Conservation (phyloP, 1,139 yeast species). For the Keqinozyma sinolaborantium region DNA sequence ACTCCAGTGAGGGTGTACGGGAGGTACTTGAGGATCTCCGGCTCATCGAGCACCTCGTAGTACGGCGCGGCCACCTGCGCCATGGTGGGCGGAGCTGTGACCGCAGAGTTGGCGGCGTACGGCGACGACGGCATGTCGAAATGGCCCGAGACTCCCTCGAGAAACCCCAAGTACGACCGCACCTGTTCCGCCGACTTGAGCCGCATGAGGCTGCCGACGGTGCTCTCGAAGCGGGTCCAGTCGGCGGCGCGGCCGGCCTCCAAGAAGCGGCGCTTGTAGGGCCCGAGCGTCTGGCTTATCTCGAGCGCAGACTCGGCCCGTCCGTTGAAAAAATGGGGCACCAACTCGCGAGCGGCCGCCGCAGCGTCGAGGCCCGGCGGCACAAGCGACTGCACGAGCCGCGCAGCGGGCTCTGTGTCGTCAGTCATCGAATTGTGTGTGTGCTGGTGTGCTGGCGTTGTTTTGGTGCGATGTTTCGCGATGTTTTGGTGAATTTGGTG, state of each 20-base stretch:
- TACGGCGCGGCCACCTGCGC: slow-evolving; percentile 25
- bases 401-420: no score
- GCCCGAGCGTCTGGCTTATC: slow-evolving; percentile 16
- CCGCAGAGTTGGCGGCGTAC: slow-evolving; percentile 4
- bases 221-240: slow-evolving; percentile 31
- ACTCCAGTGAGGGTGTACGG: slow-evolving; percentile 72
- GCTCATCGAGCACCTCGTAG: slow-evolving; percentile 41
- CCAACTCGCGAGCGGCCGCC: slow-evolving; percentile 29
- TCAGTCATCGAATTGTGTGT: no score
- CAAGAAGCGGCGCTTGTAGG: slow-evolving; percentile 25
- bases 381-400: slow-evolving; percentile 36
- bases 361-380: slow-evolving; percentile 38
- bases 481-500: not conserved
- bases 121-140: slow-evolving; percentile 12
- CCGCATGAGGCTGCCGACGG: slow-evolving; percentile 27
- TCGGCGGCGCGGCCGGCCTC: slow-evolving; percentile 19
- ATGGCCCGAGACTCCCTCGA: slow-evolving; percentile 18
- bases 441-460: no score
- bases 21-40: slow-evolving; percentile 51
- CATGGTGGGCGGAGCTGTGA: slow-evolving; percentile 4
- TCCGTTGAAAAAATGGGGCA: slow-evolving; percentile 8
- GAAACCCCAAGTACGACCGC: slow-evolving; percentile 34
- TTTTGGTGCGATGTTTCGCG: no score
- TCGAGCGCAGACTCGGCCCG: slow-evolving; percentile 9
- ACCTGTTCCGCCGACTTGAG: slow-evolving; percentile 29